Evolutionary conservation across 2,329 filamentous ascomycete genomes (phyloP), one percentile per base, ranked within the genome.

Genomic region (Coleophoma cylindrospora): DNA sequence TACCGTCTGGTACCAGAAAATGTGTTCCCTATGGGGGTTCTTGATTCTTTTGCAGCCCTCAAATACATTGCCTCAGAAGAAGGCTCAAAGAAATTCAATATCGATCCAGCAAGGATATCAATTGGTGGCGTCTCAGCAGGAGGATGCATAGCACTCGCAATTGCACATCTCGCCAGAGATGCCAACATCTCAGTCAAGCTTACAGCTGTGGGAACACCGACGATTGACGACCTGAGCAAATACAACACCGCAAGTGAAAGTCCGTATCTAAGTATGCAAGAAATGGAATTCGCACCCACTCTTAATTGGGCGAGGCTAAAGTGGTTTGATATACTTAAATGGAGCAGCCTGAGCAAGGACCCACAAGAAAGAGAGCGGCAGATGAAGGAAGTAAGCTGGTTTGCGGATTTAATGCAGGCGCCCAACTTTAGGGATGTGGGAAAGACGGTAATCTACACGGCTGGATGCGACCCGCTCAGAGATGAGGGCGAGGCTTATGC

Each of bases 1-100:
- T 80, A 79, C 56, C 70, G 76, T 4, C 68, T 78, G 1, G 72
- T 76, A 0, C 76, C 76, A 9, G 75, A 79, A 58, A 59, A 70
- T 53, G 62, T 70, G 5, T 77, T 75, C 50, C 76, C 76, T n/a
- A 68, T 69, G 13, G 67, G 66, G 32, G 67, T 74, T 15, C 68
- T 73, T n/a, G 76, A 80, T 61, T 70, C 70, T 45, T 77, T 73
- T 60, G 44, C 64, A 59, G 8, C 54, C 67, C 12, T 68, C 61
- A 46, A 65, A 68, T 33, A 65, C 64, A 3, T 66, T 64, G 19
- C 59, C 68, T 40, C 55, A 64, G 12, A 12, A 12, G 13, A 22
- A 14, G 34, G 70, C 65, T 57, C 63, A 50, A 34, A 47, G 12
- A 58, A 64, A 32, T 74, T 74, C 61, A 67, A 67, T 52, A 68